Conservation (phyloP, 805 yeast species). For the Starmerella stellata region DNA sequence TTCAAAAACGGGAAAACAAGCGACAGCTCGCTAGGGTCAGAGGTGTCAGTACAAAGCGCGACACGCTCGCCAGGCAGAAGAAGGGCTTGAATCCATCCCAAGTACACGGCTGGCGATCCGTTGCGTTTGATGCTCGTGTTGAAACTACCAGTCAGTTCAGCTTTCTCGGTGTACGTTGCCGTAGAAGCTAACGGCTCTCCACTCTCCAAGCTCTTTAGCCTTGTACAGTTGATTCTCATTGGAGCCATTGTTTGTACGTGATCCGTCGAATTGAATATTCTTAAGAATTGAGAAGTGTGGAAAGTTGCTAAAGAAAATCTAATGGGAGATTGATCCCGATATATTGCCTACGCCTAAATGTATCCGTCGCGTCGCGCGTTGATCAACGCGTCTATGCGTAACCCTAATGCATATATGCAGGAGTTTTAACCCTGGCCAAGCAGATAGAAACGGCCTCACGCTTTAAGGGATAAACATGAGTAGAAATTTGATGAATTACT, state of each 20-base stretch:
- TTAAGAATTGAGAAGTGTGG: too few relatives aligned
- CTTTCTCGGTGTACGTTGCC: slow-evolving; percentile 4
- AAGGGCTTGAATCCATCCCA: slow-evolving; percentile 10
- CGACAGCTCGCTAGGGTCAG: slow-evolving; percentile 1
- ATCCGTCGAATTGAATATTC: too few relatives aligned
- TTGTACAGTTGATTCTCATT: slow-evolving; percentile 9
- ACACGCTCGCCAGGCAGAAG: slow-evolving; percentile 10
- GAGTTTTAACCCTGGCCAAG: too few relatives aligned
- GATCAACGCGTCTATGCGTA: not conserved
- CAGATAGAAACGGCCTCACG: too few relatives aligned
- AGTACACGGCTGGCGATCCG: slow-evolving; percentile 4
- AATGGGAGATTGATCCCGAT: too few relatives aligned
- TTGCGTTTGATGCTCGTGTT: slow-evolving; percentile 10
- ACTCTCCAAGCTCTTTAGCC: slow-evolving; percentile 6
- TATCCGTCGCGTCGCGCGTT: not conserved
- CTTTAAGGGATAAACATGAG: too few relatives aligned
- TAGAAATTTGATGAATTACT: too few relatives aligned
- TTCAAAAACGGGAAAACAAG: slow-evolving; percentile 11
- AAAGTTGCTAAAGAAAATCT: too few relatives aligned
- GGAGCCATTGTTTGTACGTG: not conserved
- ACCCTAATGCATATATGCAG: not conserved
- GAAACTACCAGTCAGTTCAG: slow-evolving; percentile 5
- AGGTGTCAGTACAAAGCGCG: slow-evolving; percentile 6
- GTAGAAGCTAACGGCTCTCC: slow-evolving; percentile 3
- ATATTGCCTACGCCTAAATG: not conserved